Conservation (phyloP, 164 flowering plant genomes). For the Nymphaea thermarum region DNA sequence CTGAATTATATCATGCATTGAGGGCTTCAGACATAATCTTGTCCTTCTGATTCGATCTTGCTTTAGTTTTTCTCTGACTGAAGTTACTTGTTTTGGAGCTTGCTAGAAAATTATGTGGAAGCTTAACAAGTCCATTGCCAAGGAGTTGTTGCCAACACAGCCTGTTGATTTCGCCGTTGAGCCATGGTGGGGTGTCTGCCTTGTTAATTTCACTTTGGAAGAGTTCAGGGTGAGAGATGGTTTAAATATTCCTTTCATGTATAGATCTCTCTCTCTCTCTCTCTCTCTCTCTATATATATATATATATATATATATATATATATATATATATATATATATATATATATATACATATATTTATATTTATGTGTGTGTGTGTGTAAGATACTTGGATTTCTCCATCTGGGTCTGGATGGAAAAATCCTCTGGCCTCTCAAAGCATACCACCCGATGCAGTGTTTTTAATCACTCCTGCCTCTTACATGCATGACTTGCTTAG, state of each 20-base stretch:
- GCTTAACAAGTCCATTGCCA: conserved; percentile 96
- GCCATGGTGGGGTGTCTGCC: conserved; percentile 99
- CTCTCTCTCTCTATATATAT: too few species aligned
- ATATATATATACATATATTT: too few species aligned
- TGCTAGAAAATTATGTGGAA: conserved; percentile 99
- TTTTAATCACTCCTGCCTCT: too few species aligned
- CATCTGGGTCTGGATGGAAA: too few species aligned
- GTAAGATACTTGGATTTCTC: too few species aligned
- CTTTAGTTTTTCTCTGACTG: neutral
- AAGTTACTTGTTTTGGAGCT: conserved; percentile 20
- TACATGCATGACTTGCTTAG: too few species aligned
- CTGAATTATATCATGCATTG: neutral
- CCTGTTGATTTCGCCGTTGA: conserved; percentile 87
- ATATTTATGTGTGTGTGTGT: too few species aligned
- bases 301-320: too few species aligned
- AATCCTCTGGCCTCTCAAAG: too few species aligned
- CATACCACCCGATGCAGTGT: too few species aligned
- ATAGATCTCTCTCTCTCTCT: neutral
- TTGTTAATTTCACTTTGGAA: conserved; percentile 95
- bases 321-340: neutral
- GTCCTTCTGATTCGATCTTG: neutral
- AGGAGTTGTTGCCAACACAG: conserved; percentile 85
- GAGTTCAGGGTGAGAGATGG: conserved; percentile 71
- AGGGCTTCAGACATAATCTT: neutral
- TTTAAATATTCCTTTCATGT: neutral